phyloP scores from a whole-genome alignment of 2,329 filamentous ascomycete genomes.

The Aspergillus oerlinghausenensis region DNA sequence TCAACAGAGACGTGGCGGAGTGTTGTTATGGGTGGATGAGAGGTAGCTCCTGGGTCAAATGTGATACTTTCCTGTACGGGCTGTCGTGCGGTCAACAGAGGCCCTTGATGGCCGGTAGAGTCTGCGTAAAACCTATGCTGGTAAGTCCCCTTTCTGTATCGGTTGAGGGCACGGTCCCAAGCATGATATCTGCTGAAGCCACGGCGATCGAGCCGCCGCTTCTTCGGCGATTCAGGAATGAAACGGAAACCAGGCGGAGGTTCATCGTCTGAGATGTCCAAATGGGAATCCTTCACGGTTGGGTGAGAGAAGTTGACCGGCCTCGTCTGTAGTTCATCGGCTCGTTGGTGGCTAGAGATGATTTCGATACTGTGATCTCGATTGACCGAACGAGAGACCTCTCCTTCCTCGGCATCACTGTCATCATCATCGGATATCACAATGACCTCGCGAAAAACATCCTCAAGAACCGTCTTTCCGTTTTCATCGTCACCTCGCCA shows the following conservation, averaged over 20 bases:
- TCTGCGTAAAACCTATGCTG: slow-evolving; percentile 8
- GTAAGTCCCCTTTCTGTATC: slow-evolving; percentile 28
- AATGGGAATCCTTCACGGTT: slow-evolving; percentile 14
- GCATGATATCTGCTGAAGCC: slow-evolving; percentile 45
- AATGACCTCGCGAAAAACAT: slow-evolving; percentile 61
- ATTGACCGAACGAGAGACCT: slow-evolving; percentile 18
- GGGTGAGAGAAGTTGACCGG: slow-evolving; percentile 23
- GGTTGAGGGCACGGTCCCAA: slow-evolving; percentile 42
- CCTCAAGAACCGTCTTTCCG: slow-evolving; percentile 52
- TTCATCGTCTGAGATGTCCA: slow-evolving; percentile 34
- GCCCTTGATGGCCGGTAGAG: slow-evolving; percentile 12
- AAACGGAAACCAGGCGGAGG: slow-evolving; percentile 34
- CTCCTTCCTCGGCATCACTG: slow-evolving; percentile 39
- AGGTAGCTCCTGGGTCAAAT: slow-evolving; percentile 8
- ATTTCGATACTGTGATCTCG: slow-evolving; percentile 41
- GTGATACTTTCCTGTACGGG: slow-evolving; percentile 13
- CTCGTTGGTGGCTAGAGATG: slow-evolving; percentile 35
- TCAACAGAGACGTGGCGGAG: slow-evolving; percentile 10
- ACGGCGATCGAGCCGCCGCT: slow-evolving; percentile 37
- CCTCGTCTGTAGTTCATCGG: slow-evolving; percentile 31
- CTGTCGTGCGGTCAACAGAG: slow-evolving; percentile 16
- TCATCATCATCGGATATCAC: slow-evolving; percentile 60
- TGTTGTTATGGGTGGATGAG: slow-evolving; percentile 7
- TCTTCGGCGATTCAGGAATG: slow-evolving; percentile 27
- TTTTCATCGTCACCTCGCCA: slow-evolving; percentile 59